phyloP scores from a whole-genome alignment of 2,329 filamentous ascomycete genomes.

The Aspergillus clavatus region DNA sequence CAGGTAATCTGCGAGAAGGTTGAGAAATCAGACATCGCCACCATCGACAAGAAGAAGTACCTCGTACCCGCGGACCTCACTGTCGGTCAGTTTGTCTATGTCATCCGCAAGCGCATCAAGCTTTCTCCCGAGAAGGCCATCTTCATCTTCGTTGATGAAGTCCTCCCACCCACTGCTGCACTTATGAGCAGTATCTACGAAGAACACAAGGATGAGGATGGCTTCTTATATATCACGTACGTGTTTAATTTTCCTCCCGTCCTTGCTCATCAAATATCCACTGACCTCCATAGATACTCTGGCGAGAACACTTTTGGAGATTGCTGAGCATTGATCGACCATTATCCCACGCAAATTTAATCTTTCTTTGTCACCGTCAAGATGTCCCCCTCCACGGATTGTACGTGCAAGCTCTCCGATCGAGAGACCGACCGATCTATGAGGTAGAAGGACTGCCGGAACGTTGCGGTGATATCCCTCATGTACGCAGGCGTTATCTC shows the following conservation, averaged over 20 bases:
- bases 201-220: constrained; percentile 87
- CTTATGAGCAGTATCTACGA: constrained; percentile 99
- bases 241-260: constrained; percentile 26
- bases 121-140: constrained; percentile 99
- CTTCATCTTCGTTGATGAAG: constrained; percentile 99
- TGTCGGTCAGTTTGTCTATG: constrained; percentile 99
- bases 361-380: constrained; percentile 11
- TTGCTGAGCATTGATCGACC: constrained; percentile 13
- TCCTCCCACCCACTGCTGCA: constrained; percentile 90
- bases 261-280: constrained; percentile 16
- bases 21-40: constrained; percentile 98
- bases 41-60: constrained; percentile 99
- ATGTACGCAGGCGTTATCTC: constrained; percentile 21
- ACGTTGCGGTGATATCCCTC: constrained; percentile 13
- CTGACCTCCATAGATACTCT: constrained; percentile 61
- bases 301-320: constrained; percentile 97
- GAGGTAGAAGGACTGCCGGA: constrained; percentile 11
- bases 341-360: constrained; percentile 12
- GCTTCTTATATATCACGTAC: constrained; percentile 96
- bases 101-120: constrained; percentile 99
- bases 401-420: constrained; percentile 1
- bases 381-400: constrained; percentile 6
- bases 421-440: constrained; percentile 8
- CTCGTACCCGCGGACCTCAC: constrained; percentile 95
- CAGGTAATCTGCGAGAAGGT: constrained; percentile 99